Base-by-base conservation (phyloP, 768 basidiomycete species). In the Tricholoma hemisulphureum region DNA sequence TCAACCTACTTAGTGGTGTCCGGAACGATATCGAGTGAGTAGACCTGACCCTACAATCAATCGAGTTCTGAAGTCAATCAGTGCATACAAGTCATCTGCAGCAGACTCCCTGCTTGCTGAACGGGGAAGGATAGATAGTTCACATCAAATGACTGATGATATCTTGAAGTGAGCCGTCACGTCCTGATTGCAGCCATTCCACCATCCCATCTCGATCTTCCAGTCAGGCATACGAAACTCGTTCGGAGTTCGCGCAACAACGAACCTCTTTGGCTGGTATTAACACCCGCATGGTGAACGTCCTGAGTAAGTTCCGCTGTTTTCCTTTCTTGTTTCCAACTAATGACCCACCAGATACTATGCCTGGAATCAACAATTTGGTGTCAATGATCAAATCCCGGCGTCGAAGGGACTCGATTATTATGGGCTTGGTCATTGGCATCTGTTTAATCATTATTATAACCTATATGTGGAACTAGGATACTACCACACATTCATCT, bases 171-270 rank as follows among this genome's bases (percentile, higher is more conserved):
- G 67, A 58, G 90, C 71, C 18, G 26, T 29, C 21, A 23, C 32
- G 21, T 41, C 9, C 43, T 24, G 9, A 49, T 41, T 41, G 35
- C 23, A 21, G 41, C 54, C 20, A 51, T 56, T n/a, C n/a, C n/a
- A n/a, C n/a, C 54, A 52, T 24, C 41, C 51, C 55, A 23, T 28
- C 54, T 35, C 32, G 46, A 58, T 50, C 41, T 34, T 53, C 14
- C 69, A 98, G 95, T 43, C 97, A 98, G 85, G 97, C 96, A 26
- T 95, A 98, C 67, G 97, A 94, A 68, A 98, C 96, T 3, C 87
- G 97, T 28, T 84, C 92, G 20, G 96, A 98, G 73, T 98, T 99
- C 73, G 76, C 83, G 24, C 83, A 86, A 45, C 97, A 99, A 72
- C 80, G 94, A 29, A 71, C 80, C 10, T 84, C 89, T 20, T 73